Evolutionary conservation across 1,139 yeast species (phyloP).

Genomic region (Suhomyces chickasaworum): DNA sequence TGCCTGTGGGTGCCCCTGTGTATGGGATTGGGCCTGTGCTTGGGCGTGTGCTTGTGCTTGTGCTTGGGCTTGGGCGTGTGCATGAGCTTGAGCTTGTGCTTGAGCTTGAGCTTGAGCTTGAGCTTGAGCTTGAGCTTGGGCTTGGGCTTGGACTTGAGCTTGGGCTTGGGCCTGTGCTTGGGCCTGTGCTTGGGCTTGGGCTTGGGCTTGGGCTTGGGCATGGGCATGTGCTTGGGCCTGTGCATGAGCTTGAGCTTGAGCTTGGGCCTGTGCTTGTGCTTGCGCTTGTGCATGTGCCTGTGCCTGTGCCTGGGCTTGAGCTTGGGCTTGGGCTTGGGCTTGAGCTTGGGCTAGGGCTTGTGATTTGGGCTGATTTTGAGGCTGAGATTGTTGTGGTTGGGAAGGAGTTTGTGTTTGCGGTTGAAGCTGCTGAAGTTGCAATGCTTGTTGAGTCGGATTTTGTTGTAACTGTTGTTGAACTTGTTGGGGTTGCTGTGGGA

Average conservation of each 20-base stretch:
- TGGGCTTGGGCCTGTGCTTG: not conserved
- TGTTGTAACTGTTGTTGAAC: constrained; percentile 13
- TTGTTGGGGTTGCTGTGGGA: constrained; percentile 18
- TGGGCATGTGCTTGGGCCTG: not conserved
- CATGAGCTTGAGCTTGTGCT: not conserved
- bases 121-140: not conserved
- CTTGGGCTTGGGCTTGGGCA: not conserved
- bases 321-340: not conserved
- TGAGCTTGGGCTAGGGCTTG: constrained; percentile 15
- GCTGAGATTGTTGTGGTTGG: constrained; percentile 8
- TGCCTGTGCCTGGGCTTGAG: not conserved
- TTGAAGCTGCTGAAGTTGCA: constrained; percentile 15
- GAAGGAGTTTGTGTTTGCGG: constrained; percentile 6
- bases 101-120: not conserved
- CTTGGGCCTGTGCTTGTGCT: not conserved
- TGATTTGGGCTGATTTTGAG: constrained; percentile 13
- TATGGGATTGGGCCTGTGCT: not conserved
- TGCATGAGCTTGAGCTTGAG: not conserved
- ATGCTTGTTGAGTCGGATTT: constrained; percentile 8
- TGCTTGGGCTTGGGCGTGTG: not conserved
- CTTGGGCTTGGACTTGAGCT: not conserved
- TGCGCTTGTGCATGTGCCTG: not conserved
- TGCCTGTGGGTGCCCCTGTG: not conserved
- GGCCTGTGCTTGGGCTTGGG: not conserved
- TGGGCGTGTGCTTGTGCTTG: not conserved